phyloP scores from a whole-genome alignment of 106 monocot genomes.

The Acanthochlamys bracteata region DNA sequence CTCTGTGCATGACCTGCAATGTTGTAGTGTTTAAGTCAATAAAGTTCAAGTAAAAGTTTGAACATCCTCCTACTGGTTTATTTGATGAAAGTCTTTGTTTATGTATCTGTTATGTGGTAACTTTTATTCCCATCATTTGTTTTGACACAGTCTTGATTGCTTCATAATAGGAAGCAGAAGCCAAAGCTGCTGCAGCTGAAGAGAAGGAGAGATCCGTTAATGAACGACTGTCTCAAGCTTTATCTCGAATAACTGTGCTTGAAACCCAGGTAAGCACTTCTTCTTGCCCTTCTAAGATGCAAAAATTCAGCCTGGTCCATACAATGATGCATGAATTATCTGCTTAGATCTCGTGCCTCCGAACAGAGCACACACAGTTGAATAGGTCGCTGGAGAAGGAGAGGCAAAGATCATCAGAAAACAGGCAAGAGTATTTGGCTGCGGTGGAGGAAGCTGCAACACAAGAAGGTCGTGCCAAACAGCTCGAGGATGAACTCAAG shows the following conservation, averaged over 20 bases:
- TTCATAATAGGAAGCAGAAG: slow-evolving; percentile 86
- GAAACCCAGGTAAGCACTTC: slow-evolving; percentile 72
- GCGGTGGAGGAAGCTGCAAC: slow-evolving; percentile 91
- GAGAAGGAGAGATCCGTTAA: slow-evolving; percentile 74
- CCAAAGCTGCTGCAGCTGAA: slow-evolving; percentile 88
- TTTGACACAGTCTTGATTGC: too few relatives aligned
- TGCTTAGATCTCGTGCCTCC: slow-evolving; percentile 69
- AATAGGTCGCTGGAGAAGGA: slow-evolving; percentile 89
- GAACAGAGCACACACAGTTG: slow-evolving; percentile 91
- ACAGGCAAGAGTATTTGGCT: slow-evolving; percentile 85
- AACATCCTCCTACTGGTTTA: too few relatives aligned
- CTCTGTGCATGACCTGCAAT: too few relatives aligned
- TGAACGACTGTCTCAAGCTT: slow-evolving; percentile 72
- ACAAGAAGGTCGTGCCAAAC: slow-evolving; percentile 85
- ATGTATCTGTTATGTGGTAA: too few relatives aligned
- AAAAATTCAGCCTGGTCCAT: too few relatives aligned
- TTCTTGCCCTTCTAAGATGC: too few relatives aligned
- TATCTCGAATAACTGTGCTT: slow-evolving; percentile 76
- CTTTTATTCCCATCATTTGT: background rate
- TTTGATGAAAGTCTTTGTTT: too few relatives aligned
- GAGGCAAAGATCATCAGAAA: slow-evolving; percentile 91
- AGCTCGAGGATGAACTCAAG: slow-evolving; percentile 86
- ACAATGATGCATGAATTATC: background rate
- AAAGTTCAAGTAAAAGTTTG: too few relatives aligned
- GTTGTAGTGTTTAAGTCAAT: too few relatives aligned